phyloP scores from a whole-genome alignment of 805 yeast genomes.

The Pichia membranifaciens region DNA sequence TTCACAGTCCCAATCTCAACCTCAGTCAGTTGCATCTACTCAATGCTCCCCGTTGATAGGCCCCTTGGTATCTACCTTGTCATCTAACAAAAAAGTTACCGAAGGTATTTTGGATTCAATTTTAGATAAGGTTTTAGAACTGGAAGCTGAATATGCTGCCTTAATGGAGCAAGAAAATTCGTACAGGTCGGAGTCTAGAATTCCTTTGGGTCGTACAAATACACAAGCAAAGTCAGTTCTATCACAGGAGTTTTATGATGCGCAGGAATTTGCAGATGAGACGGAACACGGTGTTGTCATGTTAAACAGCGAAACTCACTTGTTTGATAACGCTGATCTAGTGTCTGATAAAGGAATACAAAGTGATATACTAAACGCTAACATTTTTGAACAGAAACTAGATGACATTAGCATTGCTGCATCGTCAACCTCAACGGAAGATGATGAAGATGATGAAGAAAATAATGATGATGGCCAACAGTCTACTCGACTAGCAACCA shows the following conservation, averaged over 20 bases:
- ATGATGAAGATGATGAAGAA: not conserved
- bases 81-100: not conserved
- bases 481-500: not conserved
- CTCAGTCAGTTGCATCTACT: conserved; percentile 2
- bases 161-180: conserved; percentile 20
- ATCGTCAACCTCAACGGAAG: not conserved
- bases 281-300: conserved; percentile 50
- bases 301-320: conserved; percentile 28
- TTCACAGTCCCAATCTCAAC: not conserved
- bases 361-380: not conserved
- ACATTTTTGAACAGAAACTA: conserved; percentile 4
- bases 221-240: conserved; percentile 30
- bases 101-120: not conserved
- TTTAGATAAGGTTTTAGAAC: conserved; percentile 16
- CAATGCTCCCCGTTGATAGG: not conserved
- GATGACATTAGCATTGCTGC: not conserved
- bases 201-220: conserved; percentile 19
- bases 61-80: not conserved
- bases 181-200: conserved; percentile 20
- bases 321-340: not conserved
- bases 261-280: conserved; percentile 54
- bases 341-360: not conserved
- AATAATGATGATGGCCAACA: conserved; percentile 2
- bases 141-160: conserved; percentile 21
- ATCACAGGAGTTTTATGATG: conserved; percentile 60